Base-by-base conservation (phyloP, 208 protist genomes). In the Leishmania turanica region DNA sequence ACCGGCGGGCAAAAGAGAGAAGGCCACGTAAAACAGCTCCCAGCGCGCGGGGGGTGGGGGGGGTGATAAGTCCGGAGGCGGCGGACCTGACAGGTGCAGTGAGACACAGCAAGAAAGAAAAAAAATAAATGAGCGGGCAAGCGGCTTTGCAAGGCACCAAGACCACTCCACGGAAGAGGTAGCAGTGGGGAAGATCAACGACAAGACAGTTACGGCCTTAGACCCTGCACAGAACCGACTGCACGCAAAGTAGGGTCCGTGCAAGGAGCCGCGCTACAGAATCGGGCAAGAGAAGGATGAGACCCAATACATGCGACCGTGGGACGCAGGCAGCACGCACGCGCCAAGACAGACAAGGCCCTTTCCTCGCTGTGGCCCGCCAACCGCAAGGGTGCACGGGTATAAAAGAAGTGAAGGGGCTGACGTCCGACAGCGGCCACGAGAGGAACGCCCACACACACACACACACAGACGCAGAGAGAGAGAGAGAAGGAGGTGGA, bases 61-160 rank as follows among this genome's bases (percentile, higher is more conserved):
- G 24, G 24, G 66, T 34, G 1, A n/a, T 17, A 47, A 3, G 42
- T 27, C 1, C 7, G 15, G 11, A 49, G n/a, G 47, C 54, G 49
- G 24, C 19, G 9, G 13, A 0, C 15, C 42, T 73, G 21, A 17
- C 7, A 60, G 0, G 19, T 81, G 24, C 62, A n/a, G 56, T n/a
- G 34, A 42, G 34, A 5, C 68, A 49, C 34, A 6, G 42, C 34
- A 73, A 17, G 42, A 73, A 21, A 49, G 0, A 34, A 34, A 73
- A 49, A 73, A 21, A 49, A 34, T 1, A 34, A 73, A 49, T 49
- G 31, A 73, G 68, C 68, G 68, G 68, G 34, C 68, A 73, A 73
- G 58, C 58, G 58, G 27, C n/a, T 31, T 27, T 34, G 15, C 27
- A 64, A 31, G 27, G 58, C 58, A 64, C 58, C 27, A 2, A 64